These are phyloP conservation scores for Parvularia atlantis DNA, from an alignment of 78 protist species.

Conservation along the genomic window DNA sequence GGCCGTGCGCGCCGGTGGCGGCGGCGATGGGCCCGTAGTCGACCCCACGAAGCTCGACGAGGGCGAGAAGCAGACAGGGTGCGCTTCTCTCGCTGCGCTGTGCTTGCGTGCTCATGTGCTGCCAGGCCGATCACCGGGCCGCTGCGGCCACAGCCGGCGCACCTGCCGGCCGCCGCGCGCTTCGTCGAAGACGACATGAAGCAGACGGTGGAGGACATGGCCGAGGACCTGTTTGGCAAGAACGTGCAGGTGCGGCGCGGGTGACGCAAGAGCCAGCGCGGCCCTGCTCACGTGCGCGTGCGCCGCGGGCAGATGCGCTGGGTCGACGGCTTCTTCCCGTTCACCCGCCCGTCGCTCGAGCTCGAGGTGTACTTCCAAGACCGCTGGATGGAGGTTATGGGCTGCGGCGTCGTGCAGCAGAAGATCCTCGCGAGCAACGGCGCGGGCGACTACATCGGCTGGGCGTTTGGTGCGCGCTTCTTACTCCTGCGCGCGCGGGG, in stretches of 20 bases:
- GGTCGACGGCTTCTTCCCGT: conserved; percentile 81
- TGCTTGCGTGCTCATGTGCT: too few species aligned
- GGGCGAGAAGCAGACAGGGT: too few species aligned
- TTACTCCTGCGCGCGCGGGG: neutral
- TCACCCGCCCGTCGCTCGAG: conserved; percentile 76
- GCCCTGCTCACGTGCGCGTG: neutral
- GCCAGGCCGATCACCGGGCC: too few species aligned
- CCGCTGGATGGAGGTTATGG: conserved; percentile 73
- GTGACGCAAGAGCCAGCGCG: too few species aligned
- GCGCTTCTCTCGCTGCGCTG: too few species aligned
- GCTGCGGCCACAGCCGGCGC: too few species aligned
- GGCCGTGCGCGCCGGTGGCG: too few species aligned
- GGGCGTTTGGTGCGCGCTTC: conserved; percentile 71
- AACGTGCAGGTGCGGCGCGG: neutral
- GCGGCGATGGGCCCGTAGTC: too few species aligned
- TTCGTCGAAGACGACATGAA: conserved; percentile 32
- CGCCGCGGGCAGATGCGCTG: conserved; percentile 52
- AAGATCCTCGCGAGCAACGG: conserved; percentile 33
- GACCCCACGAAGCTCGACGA: too few species aligned
- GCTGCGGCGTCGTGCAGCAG: conserved; percentile 71
- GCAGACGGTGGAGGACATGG: conserved; percentile 27
- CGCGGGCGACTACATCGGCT: conserved; percentile 50
- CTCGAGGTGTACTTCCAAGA: conserved; percentile 67
- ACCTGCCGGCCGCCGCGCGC: neutral
- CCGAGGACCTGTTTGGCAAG: conserved; percentile 1